phyloP scores from a whole-genome alignment of 805 yeast species.

The Candida germanica region DNA sequence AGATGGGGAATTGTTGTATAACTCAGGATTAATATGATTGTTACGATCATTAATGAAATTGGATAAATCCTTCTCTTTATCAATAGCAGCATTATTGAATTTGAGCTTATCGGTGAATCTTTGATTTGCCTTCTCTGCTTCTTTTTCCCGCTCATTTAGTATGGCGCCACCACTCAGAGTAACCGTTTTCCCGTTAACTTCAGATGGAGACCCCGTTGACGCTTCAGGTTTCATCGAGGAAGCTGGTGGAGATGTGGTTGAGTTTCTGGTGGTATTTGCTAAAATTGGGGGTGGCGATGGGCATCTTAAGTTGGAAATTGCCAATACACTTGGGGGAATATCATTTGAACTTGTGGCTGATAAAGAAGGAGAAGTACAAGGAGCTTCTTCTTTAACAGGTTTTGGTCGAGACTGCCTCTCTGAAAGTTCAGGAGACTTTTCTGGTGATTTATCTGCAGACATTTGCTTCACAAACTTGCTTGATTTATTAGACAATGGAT shows the following conservation, averaged over 20 bases:
- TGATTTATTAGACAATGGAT: too few relatives aligned
- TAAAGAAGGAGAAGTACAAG: conserved; percentile 2
- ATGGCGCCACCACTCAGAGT: conserved; percentile 48
- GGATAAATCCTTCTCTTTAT: conserved; percentile 51
- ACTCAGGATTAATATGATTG: conserved; percentile 37
- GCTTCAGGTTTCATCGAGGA: conserved; percentile 1
- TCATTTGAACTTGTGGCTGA: conserved; percentile 13
- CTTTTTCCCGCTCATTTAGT: conserved; percentile 24
- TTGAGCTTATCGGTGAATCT: conserved; percentile 6
- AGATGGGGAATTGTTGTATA: conserved; percentile 21
- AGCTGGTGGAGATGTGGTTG: conserved; percentile 12
- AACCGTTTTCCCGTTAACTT: conserved; percentile 12
- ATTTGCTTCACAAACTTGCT: too few relatives aligned
- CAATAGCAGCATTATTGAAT: conserved; percentile 7
- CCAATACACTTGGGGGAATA: conserved; percentile 49
- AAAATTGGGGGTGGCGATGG: conserved; percentile 76
- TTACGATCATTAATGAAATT: conserved; percentile 51
- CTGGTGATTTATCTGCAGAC: neutral
- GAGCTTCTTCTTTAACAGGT: neutral
- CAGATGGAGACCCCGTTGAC: neutral
- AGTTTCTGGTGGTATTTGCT: conserved; percentile 19
- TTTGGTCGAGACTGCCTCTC: neutral
- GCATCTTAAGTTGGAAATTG: conserved; percentile 56
- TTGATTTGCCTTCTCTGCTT: conserved; percentile 3
- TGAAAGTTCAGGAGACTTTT: neutral